These are phyloP conservation scores for Xylaria multiplex DNA, from an alignment of 2,329 filamentous ascomycete species.

Conservation along the genomic window DNA sequence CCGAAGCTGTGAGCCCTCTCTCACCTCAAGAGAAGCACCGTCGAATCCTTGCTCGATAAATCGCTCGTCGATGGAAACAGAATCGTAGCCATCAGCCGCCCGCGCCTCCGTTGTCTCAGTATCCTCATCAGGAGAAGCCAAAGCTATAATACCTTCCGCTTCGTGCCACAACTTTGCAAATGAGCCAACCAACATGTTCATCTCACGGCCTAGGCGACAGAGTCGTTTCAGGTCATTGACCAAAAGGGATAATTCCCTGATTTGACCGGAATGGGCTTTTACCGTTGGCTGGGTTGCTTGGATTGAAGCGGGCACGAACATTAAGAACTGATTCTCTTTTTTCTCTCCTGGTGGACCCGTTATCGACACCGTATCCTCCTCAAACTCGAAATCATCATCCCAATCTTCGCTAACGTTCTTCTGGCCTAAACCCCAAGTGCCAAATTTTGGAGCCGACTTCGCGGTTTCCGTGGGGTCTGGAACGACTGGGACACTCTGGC, in stretches of 20 bases:
- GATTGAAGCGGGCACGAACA: conserved; percentile 83
- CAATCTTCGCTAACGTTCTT: conserved; percentile 87
- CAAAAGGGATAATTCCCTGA: conserved; percentile 80
- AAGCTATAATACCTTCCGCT: conserved; percentile 85
- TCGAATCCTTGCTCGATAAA: conserved; percentile 61
- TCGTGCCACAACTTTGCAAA: conserved; percentile 77
- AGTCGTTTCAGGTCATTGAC: conserved; percentile 86
- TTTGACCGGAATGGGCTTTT: conserved; percentile 83
- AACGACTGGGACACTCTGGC: conserved; percentile 81
- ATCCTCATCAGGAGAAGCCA: conserved; percentile 76
- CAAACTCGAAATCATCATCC: conserved; percentile 90
- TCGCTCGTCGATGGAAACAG: conserved; percentile 55
- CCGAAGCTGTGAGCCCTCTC: conserved; percentile 54
- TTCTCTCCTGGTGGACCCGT: conserved; percentile 51
- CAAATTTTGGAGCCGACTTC: conserved; percentile 75
- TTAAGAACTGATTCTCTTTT: conserved; percentile 55
- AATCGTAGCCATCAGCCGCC: conserved; percentile 54
- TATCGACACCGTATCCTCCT: conserved; percentile 52
- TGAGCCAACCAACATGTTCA: conserved; percentile 70
- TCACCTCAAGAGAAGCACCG: conserved; percentile 55
- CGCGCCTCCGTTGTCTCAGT: conserved; percentile 51
- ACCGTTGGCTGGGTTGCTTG: conserved; percentile 84
- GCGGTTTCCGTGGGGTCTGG: conserved; percentile 68
- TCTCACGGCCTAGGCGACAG: conserved; percentile 73
- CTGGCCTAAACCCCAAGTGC: conserved; percentile 82